Base-by-base conservation (phyloP, 2,329 filamentous ascomycete species). In the Monosporascus ibericus region DNA sequence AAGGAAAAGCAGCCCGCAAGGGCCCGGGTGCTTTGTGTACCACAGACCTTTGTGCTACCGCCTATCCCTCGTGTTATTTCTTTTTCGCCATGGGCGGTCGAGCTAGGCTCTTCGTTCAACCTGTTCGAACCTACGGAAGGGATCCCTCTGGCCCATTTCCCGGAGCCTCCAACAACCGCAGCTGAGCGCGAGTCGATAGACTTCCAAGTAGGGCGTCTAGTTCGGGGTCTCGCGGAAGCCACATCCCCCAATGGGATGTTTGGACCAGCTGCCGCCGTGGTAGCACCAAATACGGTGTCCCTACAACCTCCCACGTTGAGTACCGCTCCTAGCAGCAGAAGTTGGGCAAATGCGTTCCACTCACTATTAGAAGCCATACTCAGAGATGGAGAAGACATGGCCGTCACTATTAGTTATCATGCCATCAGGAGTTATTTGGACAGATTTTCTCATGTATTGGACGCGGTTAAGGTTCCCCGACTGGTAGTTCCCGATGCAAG, bases 321-420 rank as follows among this genome's bases (percentile, higher is more conserved):
- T 40, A 44, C 52, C 18, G 54, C 54, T 48, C 17, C 52, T 27
- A 59, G 61, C 49, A 70, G 68, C 40, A 65, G 64, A 6, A 75
- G 72, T 2, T 86, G 83, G 84, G 73, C 73, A 1, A 69, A 74
- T 34, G 79, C 81, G 0, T 86, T 86, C 51, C 74, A 80, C 39
- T 69, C 72, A 3, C 65, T 86, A 51, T 63, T 85, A 8, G 82
- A 86, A 57, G 72, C 72, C 1, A 68, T 81, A 3, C 64, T 86
- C 18, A 71, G 80, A 9, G 84, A 86, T 56, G 80, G 75, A 1
- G 82, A 86, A 62, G 82, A 85, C 56, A 74, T 80, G 69, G 73
- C 75, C 1, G 72, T 86, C 3, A 74, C 76, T 24, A 68, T 86
- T n/a, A 75, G 76, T 4, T 86, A 86, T 58, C 71, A 75, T 24